A percentile compares a stretch with the other conserved stretches of the same genome.
phyloP scores from a whole-genome alignment of 2,329 filamentous ascomycete genomes.

The Lachnellula cervina region DNA sequence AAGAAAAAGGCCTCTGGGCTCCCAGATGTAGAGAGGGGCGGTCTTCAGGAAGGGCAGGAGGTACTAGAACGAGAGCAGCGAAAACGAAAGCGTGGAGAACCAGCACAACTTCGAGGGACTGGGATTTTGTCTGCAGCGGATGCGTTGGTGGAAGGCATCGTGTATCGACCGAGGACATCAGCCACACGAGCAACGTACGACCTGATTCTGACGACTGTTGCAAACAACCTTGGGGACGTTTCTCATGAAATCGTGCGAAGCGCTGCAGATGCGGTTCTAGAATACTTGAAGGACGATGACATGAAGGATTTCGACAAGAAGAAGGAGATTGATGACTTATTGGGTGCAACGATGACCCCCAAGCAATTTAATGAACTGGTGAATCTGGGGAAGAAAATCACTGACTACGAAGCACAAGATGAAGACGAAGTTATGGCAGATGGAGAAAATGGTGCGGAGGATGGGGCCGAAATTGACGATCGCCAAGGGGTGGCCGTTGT shows the following conservation, averaged over 20 bases:
- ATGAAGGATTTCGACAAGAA: slow-evolving; percentile 98
- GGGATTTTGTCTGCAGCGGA: slow-evolving; percentile 82
- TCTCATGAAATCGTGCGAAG: slow-evolving; percentile 87
- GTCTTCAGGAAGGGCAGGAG: slow-evolving; percentile 74
- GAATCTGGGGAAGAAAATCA: slow-evolving; percentile 97
- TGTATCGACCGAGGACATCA: slow-evolving; percentile 85
- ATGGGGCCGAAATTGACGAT: slow-evolving; percentile 80
- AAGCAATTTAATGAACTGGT: slow-evolving; percentile 97
- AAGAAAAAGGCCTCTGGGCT: slow-evolving; percentile 66
- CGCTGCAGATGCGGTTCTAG: slow-evolving; percentile 85
- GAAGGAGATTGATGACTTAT: slow-evolving; percentile 89
- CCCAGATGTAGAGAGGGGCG: slow-evolving; percentile 68
- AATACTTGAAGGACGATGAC: slow-evolving; percentile 90
- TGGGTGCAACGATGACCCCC: slow-evolving; percentile 74
- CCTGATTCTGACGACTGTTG: slow-evolving; percentile 86
- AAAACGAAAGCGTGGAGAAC: slow-evolving; percentile 76
- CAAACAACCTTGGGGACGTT: slow-evolving; percentile 84
- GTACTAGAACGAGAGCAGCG: slow-evolving; percentile 78
- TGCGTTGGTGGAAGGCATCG: slow-evolving; percentile 82
- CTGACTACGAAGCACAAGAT: slow-evolving; percentile 94
- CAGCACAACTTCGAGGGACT: slow-evolving; percentile 62
- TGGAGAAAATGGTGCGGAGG: slow-evolving; percentile 58
- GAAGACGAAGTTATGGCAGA: slow-evolving; percentile 85
- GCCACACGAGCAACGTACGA: slow-evolving; percentile 92
- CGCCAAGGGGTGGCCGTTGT: slow-evolving; percentile 95